Evolutionary conservation across 2,329 filamentous ascomycete species (phyloP).

Genomic region (Cercospora citrullina): DNA sequence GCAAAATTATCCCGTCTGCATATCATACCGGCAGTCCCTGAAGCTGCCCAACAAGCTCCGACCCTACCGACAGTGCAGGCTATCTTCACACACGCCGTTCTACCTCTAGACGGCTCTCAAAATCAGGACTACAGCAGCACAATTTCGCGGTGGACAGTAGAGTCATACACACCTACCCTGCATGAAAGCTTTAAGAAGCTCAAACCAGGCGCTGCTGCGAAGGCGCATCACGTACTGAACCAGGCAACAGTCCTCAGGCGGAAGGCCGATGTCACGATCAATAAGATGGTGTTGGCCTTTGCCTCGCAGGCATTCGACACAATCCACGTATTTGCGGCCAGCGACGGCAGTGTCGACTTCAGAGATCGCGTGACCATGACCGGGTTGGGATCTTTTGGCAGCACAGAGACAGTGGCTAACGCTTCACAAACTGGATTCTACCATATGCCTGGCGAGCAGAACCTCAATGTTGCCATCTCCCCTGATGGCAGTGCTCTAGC

Average conservation of each 20-base stretch:
- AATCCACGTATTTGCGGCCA: constrained; percentile 69
- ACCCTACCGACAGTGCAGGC: constrained; percentile 61
- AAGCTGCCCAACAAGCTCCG: constrained; percentile 56
- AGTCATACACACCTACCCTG: constrained; percentile 46
- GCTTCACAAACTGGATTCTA: constrained; percentile 76
- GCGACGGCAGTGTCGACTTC: constrained; percentile 79
- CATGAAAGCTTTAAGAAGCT: constrained; percentile 42
- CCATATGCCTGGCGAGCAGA: constrained; percentile 63
- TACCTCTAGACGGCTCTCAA: constrained; percentile 48
- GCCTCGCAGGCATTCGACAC: constrained; percentile 70
- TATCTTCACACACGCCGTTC: constrained; percentile 62
- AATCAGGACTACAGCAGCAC: constrained; percentile 69
- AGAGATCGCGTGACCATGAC: constrained; percentile 74
- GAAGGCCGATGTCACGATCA: constrained; percentile 65
- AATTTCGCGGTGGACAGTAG: constrained; percentile 78
- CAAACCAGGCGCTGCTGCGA: constrained; percentile 26
- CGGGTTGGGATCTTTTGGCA: constrained; percentile 60
- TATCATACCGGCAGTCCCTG: constrained; percentile 52
- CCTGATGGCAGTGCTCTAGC: constrained; percentile 51
- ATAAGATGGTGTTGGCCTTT: constrained; percentile 70
- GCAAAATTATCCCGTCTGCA: constrained; percentile 32
- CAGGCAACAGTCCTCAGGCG: constrained; percentile 57
- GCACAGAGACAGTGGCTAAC: constrained; percentile 65
- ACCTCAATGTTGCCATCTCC: constrained; percentile 48
- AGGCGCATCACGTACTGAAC: constrained; percentile 23